Conservation (phyloP, 441 rosid genomes). For the Viola pubescens region DNA sequence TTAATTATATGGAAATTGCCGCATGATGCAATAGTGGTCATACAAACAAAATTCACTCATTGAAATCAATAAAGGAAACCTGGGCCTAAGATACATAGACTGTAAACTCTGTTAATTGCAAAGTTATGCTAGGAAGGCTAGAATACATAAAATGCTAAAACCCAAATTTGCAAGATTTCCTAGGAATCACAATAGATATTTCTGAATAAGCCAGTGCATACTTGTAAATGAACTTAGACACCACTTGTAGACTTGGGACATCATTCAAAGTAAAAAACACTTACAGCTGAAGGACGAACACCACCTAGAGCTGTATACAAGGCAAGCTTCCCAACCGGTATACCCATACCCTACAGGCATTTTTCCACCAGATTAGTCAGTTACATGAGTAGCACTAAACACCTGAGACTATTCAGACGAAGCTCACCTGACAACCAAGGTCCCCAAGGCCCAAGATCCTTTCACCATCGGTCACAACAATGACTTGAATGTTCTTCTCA, state of each 20-base stretch:
- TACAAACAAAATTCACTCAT: neutral
- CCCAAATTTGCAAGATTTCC: neutral
- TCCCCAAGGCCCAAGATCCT: constrained; percentile 88
- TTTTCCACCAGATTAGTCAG: neutral
- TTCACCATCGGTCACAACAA: constrained; percentile 91
- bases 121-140: neutral
- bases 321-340: constrained; percentile 89
- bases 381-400: neutral
- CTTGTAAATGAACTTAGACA: neutral
- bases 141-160: neutral
- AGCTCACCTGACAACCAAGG: constrained; percentile 80
- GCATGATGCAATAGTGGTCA: neutral
- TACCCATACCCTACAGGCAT: constrained; percentile 77
- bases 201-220: neutral
- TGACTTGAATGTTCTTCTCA: constrained; percentile 66
- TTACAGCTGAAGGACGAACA: constrained; percentile 84
- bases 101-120: neutral
- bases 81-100: neutral
- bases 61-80: neutral
- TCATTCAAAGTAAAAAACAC: constrained; percentile 4
- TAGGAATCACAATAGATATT: neutral
- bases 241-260: too few relatives aligned
- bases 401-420: neutral
- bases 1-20: neutral
- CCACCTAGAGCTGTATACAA: constrained; percentile 89